Conservation (phyloP, 192 early-diverging fungal genomes). For the Radiomyces spectabilis region DNA sequence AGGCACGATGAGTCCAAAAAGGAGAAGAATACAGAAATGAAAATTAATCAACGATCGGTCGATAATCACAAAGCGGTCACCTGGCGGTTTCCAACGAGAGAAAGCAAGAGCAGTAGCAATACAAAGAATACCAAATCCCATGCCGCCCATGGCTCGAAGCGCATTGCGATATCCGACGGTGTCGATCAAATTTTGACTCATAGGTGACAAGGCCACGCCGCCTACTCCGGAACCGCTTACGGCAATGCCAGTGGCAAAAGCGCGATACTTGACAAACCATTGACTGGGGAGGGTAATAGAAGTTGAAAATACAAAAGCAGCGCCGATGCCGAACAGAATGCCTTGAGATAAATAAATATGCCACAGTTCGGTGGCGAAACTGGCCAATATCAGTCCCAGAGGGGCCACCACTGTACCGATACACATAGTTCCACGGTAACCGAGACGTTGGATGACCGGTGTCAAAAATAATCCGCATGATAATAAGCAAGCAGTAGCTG, state of each 20-base stretch:
- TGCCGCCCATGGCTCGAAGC: conserved; percentile 22
- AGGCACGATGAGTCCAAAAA: conserved; percentile 15
- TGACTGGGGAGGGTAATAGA: conserved; percentile 52
- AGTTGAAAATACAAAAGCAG: conserved; percentile 48
- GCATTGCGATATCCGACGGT: conserved; percentile 30
- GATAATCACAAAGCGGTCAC: conserved; percentile 2
- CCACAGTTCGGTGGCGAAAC: conserved; percentile 57
- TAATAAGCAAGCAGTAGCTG: conserved; percentile 13
- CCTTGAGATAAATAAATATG: conserved; percentile 60
- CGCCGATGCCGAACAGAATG: conserved; percentile 54
- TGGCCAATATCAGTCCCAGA: conserved; percentile 50
- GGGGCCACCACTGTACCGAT: conserved; percentile 29
- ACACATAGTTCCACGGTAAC: conserved; percentile 20
- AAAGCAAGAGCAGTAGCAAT: conserved; percentile 17
- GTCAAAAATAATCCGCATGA: conserved; percentile 20
- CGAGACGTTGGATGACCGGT: conserved; percentile 19
- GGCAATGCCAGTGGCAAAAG: conserved; percentile 56
- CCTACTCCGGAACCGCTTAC: conserved; percentile 62
- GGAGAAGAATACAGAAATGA: conserved; percentile 7
- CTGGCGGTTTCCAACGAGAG: conserved; percentile 9
- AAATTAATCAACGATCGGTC: conserved; percentile 13
- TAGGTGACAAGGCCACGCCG: conserved; percentile 50
- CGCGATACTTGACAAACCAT: conserved; percentile 53
- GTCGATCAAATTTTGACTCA: conserved; percentile 30
- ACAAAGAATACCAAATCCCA: conserved; percentile 27